Evolutionary conservation across 169 alveolate species (phyloP), one percentile per base, ranked within the genome.

Genomic region (Plasmodium coatneyi): DNA sequence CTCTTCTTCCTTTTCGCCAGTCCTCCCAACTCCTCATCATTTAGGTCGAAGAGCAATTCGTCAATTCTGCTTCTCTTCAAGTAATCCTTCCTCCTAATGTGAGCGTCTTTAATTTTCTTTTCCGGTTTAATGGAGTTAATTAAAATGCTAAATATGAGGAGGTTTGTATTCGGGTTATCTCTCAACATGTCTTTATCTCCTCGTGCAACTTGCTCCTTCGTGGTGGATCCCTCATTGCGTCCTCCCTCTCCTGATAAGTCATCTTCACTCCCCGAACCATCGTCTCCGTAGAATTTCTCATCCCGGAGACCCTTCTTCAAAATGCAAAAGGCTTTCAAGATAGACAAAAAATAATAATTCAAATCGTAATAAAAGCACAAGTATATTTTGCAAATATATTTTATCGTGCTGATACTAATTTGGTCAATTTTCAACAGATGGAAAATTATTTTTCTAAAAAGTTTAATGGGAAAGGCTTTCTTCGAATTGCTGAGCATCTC

Each of bases 41-140:
- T 70, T 12, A 89, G 22, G 34, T 56, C 54, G 30, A 60, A 79
- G 46, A 41, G 39, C 74, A 79, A 41, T 25, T 79, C 72, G 72
- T 83, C 92, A 49, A 79, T 78, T 89, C 71, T 60, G 22, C 60
- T 3, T 41, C 82, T 78, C 54, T 80, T 79, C 76, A 89, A 41
- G 34, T 60, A 78, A 41, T 52, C 78, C 0, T 43, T 79, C 34
- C 71, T 89, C 54, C 72, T 89, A 30, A 80, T 28, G 9, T 89
- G 86, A 22, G 81, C 34, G 5, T 32, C 36, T 39, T 43, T 43
- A 28, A 49, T 74, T 71, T 91, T 91, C 56, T 91, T 82, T n/a
- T 71, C 76, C 25, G 95, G 95, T 49, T 91, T 91, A n/a, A 91
- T 72, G 0, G 95, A 91, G 30, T 91, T 91, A 25, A 91, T 81